These are phyloP conservation scores for Leccinum glutinopallens DNA, from an alignment of 1,284 basidiomycete species.

Conservation along the genomic window DNA sequence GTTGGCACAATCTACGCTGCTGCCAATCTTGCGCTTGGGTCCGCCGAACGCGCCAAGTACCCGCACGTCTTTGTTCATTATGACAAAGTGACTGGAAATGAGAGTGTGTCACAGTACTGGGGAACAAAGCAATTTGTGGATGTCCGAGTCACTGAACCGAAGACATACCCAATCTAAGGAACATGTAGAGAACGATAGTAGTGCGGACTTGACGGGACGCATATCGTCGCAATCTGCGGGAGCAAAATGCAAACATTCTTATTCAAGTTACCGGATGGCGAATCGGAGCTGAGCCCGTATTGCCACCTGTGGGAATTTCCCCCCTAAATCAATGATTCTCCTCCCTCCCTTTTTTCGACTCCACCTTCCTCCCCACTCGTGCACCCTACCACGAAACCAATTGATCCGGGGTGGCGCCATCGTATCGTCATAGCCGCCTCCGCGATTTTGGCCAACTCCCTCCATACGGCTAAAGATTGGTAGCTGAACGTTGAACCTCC, in stretches of 20 bases:
- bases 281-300: background rate
- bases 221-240: background rate
- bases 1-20: slow-evolving; percentile 40
- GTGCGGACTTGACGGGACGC: background rate
- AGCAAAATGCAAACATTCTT: background rate
- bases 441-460: background rate
- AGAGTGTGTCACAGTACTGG: slow-evolving; percentile 40
- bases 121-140: slow-evolving; percentile 21
- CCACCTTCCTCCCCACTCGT: too few species aligned
- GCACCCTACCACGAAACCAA: too few species aligned
- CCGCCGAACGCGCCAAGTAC: slow-evolving; percentile 39
- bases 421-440: too few species aligned
- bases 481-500: too few species aligned
- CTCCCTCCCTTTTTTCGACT: too few species aligned
- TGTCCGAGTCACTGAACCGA: slow-evolving; percentile 16
- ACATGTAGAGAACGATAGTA: background rate
- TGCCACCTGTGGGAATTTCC: background rate
- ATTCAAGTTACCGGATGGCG: too few species aligned
- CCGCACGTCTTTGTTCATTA: slow-evolving; percentile 55
- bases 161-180: background rate
- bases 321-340: too few species aligned
- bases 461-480: background rate
- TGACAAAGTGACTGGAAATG: slow-evolving; percentile 51
- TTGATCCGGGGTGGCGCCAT: too few species aligned
- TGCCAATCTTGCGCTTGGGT: slow-evolving; percentile 40